Evolutionary conservation across 1,284 basidiomycete genomes (phyloP), one percentile per base, ranked within the genome.

Genomic region (Leccinum pachyderme): DNA sequence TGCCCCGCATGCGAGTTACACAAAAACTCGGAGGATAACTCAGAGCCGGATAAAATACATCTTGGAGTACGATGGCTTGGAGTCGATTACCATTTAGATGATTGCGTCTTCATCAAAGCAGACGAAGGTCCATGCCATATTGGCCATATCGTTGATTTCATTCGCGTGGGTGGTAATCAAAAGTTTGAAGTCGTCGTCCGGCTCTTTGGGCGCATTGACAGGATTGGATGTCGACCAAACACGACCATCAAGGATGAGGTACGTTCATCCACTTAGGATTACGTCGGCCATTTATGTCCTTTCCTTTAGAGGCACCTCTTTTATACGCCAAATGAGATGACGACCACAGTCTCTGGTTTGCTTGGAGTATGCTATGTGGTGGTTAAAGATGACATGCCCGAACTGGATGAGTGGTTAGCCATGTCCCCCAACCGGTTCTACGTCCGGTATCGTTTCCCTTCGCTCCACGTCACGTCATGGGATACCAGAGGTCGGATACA

Each of bases 361-460:
- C 64, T 86, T 33, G 72, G 72, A 4, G 69, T 76, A 3, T 79
- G 82, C 51, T 77, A 73, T 50, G 83, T 84, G 9, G 64, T 78
- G 15, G 75, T 79, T 27, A 61, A 59, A 15, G 59, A 68, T 9
- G 48, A 67, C 13, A 59, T 69, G 54, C 69, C 71, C 2, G 68
- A 76, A 24, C 59, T 79, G 8, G 65, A 74, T 5, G 60, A 68
- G 0, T 89, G 85, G 85, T 64, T 83, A 0, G 56, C 70, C 3
- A 60, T 73, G 6, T 84, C 84, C 0, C 77, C 81, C 0, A 65
- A 75, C 25, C 81, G 85, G 57, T 89, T 86, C 66, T 87, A 79
- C 55, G 67, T 81, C 49, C 61, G 67, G 18, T 86, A 80, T 59
- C 60, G 57, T 3, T 82, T 86, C 53, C 76, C 77, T 0, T 72